Base-by-base conservation (phyloP, 1,284 basidiomycete genomes). In the Exobasidium rhododendri region DNA sequence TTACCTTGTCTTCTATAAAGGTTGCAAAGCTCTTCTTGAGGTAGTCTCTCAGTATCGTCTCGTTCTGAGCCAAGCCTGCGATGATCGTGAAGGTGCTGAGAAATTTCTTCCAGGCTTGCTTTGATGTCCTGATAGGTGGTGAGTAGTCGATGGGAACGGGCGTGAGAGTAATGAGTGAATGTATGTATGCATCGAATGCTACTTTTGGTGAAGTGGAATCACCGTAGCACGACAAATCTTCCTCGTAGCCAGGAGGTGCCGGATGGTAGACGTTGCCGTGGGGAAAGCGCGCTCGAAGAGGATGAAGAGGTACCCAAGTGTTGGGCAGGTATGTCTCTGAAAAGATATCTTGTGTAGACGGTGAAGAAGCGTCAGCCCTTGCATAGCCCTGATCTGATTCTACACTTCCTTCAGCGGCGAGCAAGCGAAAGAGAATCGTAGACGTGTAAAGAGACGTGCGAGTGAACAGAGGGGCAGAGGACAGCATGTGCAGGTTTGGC, bases 1-100 rank as follows among this genome's bases (percentile, higher is more conserved):
- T 86, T 52, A 91, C 86, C 0, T 88, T 88, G 75, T 91, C 89
- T 32, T 85, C 85, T 10, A 89, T 84, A 0, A 85, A 87, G 31
- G 85, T 83, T 32, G 81, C 77, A 56, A 91, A 80, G 70, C 89
- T 88, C 67, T 86, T 83, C 40, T 84, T 83, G 51, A 88, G 80
- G 70, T 88, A 89, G 63, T 84, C 81, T 11, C 80, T 73, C 70
- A 84, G 86, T 20, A 88, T 82, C 0, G 87, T 87, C 14, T 82
- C 80, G 69, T 84, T 70, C 14, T 64, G 69, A 30, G 64, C 51
- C 6, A 68, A 59, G 26, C 68, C 89, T 2, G 56, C 61, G 14
- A 67, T 64, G 22, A 74, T 66, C 47, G 55, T 59, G 35, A 75
- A 75, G 13, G 74, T 75, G 14, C 64, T 64, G 17, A 64, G 52